phyloP scores from a whole-genome alignment of 257 asterid species.

The Gentiana straminea region DNA sequence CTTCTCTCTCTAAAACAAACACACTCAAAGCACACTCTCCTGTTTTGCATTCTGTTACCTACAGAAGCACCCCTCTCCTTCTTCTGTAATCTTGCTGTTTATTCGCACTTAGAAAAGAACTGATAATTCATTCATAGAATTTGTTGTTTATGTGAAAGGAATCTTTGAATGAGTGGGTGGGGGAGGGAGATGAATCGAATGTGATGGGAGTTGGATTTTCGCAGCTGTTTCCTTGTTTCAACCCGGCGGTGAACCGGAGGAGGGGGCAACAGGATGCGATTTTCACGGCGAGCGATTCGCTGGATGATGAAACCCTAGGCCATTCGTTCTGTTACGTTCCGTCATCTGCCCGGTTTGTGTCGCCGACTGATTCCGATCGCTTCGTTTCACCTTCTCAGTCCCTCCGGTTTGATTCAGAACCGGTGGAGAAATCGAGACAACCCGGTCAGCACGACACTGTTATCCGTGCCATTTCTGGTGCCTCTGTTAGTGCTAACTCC shows the following conservation, averaged over 20 bases:
- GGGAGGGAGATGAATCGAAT: conserved; percentile 65
- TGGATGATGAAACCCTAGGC: conserved; percentile 84
- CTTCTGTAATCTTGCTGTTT: no score
- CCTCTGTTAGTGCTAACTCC: conserved; percentile 84
- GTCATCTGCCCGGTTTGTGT: conserved; percentile 77
- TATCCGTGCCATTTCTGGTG: conserved; percentile 93
- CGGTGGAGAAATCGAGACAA: conserved; percentile 31
- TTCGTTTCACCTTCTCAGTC: conserved; percentile 86
- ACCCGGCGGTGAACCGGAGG: conserved; percentile 65
- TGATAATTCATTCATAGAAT: no score
- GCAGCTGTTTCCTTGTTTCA: conserved; percentile 79
- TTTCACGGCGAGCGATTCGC: conserved; percentile 38
- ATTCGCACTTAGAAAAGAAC: no score
- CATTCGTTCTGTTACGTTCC: conserved; percentile 98
- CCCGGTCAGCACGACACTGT: conserved; percentile 62
- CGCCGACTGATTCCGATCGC: conserved; percentile 89
- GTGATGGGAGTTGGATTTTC: conserved; percentile 98
- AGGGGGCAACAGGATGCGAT: conserved; percentile 41
- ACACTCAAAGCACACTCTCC: no score
- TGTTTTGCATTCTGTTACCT: no score
- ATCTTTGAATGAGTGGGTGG: conserved; percentile 13
- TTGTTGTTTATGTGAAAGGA: neutral
- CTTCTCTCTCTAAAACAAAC: no score
- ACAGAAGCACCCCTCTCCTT: no score
- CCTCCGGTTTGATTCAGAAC: conserved; percentile 73